phyloP scores from a whole-genome alignment of 768 basidiomycete genomes.

The Holtermanniella nyarrowii region DNA sequence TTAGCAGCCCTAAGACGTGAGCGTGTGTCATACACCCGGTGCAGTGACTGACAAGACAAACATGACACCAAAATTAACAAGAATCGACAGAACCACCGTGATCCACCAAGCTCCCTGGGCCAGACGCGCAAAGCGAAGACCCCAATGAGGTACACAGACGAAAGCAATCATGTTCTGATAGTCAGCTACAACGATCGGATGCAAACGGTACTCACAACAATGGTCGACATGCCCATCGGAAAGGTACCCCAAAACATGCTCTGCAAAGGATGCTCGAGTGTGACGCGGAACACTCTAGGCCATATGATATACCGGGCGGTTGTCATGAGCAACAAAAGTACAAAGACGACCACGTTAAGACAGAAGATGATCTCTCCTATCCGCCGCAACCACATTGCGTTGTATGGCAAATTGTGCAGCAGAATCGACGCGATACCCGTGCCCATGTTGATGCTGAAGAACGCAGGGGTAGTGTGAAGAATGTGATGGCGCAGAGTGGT shows the following conservation, averaged over 20 bases:
- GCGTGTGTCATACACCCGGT: neutral
- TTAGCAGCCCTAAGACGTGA: slow-evolving; percentile 47
- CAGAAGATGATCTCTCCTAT: slow-evolving; percentile 31
- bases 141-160: slow-evolving; percentile 29
- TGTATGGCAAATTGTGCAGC: slow-evolving; percentile 37
- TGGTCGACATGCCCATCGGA: slow-evolving; percentile 38
- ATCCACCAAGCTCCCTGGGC: slow-evolving; percentile 62
- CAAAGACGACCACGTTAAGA: slow-evolving; percentile 32
- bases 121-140: slow-evolving; percentile 17
- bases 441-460: slow-evolving; percentile 30
- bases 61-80: slow-evolving; percentile 54
- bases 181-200: slow-evolving; percentile 1
- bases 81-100: slow-evolving; percentile 50
- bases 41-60: slow-evolving; percentile 55
- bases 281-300: slow-evolving; percentile 22
- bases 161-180: slow-evolving; percentile 33
- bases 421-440: slow-evolving; percentile 39
- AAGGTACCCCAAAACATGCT: slow-evolving; percentile 35
- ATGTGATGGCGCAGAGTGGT: neutral
- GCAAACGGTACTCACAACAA: slow-evolving; percentile 19
- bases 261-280: slow-evolving; percentile 22
- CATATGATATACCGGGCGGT: slow-evolving; percentile 33
- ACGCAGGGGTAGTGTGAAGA: slow-evolving; percentile 5
- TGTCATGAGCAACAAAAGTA: slow-evolving; percentile 9
- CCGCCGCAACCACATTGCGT: slow-evolving; percentile 25